Percentiles rank a stretch among this genome's conserved stretches.
Evolutionary conservation across 805 yeast genomes (phyloP).

Genomic region (Candida hungchunana): DNA sequence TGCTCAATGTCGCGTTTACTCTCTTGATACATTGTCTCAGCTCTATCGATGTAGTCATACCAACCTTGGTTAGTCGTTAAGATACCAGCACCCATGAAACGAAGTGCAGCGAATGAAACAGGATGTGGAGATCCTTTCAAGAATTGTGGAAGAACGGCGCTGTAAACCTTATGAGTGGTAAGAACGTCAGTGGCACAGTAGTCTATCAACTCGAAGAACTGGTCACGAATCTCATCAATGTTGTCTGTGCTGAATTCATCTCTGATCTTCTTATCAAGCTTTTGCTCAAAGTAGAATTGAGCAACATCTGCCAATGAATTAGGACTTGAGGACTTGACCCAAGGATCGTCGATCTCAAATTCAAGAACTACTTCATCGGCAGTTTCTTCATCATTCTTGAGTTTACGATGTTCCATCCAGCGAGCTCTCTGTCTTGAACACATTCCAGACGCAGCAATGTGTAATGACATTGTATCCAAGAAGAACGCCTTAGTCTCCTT

Average conservation of each 20-base stretch:
- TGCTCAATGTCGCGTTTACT: slow-evolving; percentile 52
- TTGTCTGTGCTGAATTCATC: slow-evolving; percentile 57
- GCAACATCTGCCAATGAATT: slow-evolving; percentile 82
- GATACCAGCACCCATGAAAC: slow-evolving; percentile 66
- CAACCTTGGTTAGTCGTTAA: slow-evolving; percentile 75
- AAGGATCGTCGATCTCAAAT: slow-evolving; percentile 61
- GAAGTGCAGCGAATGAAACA: slow-evolving; percentile 83
- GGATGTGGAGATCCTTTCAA: slow-evolving; percentile 80
- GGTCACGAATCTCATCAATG: slow-evolving; percentile 46
- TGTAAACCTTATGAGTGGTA: slow-evolving; percentile 67
- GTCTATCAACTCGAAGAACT: slow-evolving; percentile 56
- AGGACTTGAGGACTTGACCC: slow-evolving; percentile 74
- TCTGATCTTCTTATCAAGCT: slow-evolving; percentile 62
- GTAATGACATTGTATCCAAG: slow-evolving; percentile 90
- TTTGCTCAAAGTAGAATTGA: slow-evolving; percentile 65
- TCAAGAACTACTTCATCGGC: slow-evolving; percentile 20
- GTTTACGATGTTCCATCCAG: slow-evolving; percentile 58
- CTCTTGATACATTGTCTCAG: slow-evolving; percentile 65
- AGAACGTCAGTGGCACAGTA: slow-evolving; percentile 87
- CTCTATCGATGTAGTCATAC: slow-evolving; percentile 62
- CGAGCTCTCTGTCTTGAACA: slow-evolving; percentile 85
- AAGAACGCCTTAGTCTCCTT: slow-evolving; percentile 67
- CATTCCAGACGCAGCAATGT: slow-evolving; percentile 86
- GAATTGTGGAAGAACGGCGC: slow-evolving; percentile 67
- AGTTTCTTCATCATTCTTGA: slow-evolving; percentile 21